These are phyloP conservation scores for Stenogyne calaminthoides DNA, from an alignment of 305 asterid genomes.

Conservation along the genomic window DNA sequence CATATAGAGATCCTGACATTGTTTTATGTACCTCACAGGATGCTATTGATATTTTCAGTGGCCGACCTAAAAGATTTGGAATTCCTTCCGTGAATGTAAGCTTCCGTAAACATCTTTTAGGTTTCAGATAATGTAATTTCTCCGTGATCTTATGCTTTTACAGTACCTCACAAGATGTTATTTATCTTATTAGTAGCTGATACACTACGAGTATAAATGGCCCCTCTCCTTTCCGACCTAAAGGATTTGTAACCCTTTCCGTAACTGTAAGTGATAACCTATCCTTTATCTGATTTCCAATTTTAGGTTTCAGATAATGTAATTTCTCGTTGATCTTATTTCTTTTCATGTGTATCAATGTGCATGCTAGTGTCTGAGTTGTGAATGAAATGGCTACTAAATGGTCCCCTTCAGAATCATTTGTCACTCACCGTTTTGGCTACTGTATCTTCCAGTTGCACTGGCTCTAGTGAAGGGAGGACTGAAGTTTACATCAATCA, in stretches of 20 bases:
- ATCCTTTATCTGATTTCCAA: conserved; percentile 1
- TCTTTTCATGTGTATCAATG: too few relatives aligned
- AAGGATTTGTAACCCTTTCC: conserved; percentile 50
- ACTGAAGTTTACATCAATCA: conserved; percentile 79
- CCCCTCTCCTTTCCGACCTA: conserved; percentile 60
- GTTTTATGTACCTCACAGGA: conserved; percentile 52
- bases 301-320: too few relatives aligned
- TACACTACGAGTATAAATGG: conserved; percentile 60
- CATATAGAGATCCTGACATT: conserved; percentile 20
- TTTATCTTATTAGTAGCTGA: conserved; percentile 88
- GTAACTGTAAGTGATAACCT: conserved; percentile 46
- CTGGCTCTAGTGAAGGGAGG: conserved; percentile 96
- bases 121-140: too few relatives aligned
- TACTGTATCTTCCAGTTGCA: conserved; percentile 77
- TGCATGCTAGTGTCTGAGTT: conserved; percentile 13
- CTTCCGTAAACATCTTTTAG: too few relatives aligned
- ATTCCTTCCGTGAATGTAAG: too few relatives aligned
- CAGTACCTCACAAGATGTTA: too few relatives aligned
- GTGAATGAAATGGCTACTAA: not conserved
- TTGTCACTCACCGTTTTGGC: not conserved
- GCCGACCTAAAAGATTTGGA: too few relatives aligned
- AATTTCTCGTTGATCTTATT: not conserved
- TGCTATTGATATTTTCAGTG: too few relatives aligned
- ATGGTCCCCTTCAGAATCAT: not conserved
- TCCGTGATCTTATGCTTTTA: too few relatives aligned